Evolutionary conservation across 2,329 filamentous ascomycete genomes (phyloP).

Genomic region (Hypoxylon sp.): DNA sequence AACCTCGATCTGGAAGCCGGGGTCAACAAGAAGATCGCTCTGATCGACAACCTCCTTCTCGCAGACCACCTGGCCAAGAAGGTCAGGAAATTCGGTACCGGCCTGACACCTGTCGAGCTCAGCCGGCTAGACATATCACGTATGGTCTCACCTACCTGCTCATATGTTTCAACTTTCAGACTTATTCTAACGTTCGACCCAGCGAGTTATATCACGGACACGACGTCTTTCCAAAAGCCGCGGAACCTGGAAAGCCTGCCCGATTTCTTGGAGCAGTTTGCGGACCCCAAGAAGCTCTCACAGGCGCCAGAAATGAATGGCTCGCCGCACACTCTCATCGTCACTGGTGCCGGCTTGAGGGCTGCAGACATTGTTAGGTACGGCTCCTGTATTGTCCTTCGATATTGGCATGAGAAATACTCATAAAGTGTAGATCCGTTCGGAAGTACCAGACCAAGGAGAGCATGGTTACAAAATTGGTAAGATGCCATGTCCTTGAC

Average conservation of each 20-base stretch:
- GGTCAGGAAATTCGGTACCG: constrained; percentile 77
- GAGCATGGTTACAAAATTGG: constrained; percentile 81
- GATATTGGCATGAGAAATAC: background rate
- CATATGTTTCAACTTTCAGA: background rate
- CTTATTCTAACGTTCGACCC: constrained; percentile 6
- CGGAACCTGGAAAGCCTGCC: constrained; percentile 78
- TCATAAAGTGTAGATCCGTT: constrained; percentile 62
- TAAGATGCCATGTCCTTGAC: constrained; percentile 42
- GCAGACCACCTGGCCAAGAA: constrained; percentile 87
- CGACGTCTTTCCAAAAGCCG: constrained; percentile 73
- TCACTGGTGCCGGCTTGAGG: constrained; percentile 84
- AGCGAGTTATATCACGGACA: constrained; percentile 82
- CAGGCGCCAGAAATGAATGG: constrained; percentile 73
- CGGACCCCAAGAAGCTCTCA: constrained; percentile 64
- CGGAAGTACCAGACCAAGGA: constrained; percentile 83
- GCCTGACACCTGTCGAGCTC: constrained; percentile 84
- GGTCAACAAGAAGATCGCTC: constrained; percentile 80
- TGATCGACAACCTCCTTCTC: constrained; percentile 83
- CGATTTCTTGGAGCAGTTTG: constrained; percentile 75
- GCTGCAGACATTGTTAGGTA: constrained; percentile 85
- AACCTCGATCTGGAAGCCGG: constrained; percentile 73
- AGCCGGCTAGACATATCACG: constrained; percentile 83
- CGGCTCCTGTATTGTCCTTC: background rate
- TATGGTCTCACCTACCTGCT: constrained; percentile 50
- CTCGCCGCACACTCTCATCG: constrained; percentile 83